Evolutionary conservation across 2,329 filamentous ascomycete genomes (phyloP).

Genomic region (Trichoderma sp.): DNA sequence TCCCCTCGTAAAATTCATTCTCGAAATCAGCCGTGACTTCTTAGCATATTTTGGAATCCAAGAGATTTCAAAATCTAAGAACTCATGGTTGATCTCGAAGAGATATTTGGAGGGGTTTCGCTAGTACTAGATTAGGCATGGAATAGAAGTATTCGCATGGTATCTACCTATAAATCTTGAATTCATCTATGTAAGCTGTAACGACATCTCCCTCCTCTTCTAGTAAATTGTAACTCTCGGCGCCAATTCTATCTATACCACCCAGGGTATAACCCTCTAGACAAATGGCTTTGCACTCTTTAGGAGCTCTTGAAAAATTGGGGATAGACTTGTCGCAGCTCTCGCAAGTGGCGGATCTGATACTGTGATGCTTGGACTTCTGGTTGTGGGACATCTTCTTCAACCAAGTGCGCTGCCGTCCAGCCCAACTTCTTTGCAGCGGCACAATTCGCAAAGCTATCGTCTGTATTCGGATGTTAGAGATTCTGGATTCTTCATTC

Average conservation of each 20-base stretch:
- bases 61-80: too few species aligned
- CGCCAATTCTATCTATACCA: neutral
- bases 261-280: neutral
- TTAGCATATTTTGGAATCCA: neutral
- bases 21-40: neutral
- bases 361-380: conserved; percentile 64
- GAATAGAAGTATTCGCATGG: neutral
- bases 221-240: neutral
- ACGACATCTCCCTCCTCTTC: neutral
- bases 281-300: neutral
- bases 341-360: conserved; percentile 71
- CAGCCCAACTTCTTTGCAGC: conserved; percentile 78
- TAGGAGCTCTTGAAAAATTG: conserved; percentile 70
- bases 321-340: conserved; percentile 74
- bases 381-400: conserved; percentile 66
- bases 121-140: neutral
- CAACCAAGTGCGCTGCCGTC: conserved; percentile 82
- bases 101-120: neutral
- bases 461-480: conserved; percentile 55
- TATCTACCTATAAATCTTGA: conserved; percentile 8
- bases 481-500: neutral
- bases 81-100: neutral
- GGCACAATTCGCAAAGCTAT: conserved; percentile 79
- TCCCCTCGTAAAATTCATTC: neutral
- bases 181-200: neutral